These are phyloP conservation scores for Apostasia ramifera DNA, from an alignment of 106 monocot species.

Conservation along the genomic window DNA sequence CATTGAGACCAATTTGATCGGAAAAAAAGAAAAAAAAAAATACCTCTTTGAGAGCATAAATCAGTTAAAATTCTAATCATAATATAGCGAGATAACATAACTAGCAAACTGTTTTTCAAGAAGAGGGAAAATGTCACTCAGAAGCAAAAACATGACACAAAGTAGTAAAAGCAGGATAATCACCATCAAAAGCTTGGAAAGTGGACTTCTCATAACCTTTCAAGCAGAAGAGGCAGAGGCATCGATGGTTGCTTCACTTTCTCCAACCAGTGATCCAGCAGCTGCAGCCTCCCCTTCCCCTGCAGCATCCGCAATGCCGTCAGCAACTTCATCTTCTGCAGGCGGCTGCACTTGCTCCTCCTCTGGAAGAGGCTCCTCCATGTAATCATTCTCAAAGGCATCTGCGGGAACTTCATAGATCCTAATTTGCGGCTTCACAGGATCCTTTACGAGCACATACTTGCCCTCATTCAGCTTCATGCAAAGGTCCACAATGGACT, in stretches of 20 bases:
- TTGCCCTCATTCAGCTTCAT: constrained; percentile 98
- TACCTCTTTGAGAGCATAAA: too few relatives aligned
- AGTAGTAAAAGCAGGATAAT: too few relatives aligned
- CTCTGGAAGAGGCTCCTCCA: constrained; percentile 96
- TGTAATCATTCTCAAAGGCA: constrained; percentile 96
- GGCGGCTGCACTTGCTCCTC: constrained; percentile 89
- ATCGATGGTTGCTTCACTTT: constrained; percentile 25
- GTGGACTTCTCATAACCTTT: neutral
- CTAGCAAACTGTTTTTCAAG: too few relatives aligned
- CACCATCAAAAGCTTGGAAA: too few relatives aligned
- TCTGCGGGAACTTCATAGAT: constrained; percentile 91
- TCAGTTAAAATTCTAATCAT: too few relatives aligned
- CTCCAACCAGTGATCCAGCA: constrained; percentile 6
- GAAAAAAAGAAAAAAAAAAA: too few relatives aligned
- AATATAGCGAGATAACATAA: too few relatives aligned
- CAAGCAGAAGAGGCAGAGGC: constrained; percentile 16
- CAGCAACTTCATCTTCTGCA: constrained; percentile 34
- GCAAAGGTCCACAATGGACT: constrained; percentile 88
- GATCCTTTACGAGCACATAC: constrained; percentile 96
- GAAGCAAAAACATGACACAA: too few relatives aligned
- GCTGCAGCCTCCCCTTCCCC: constrained; percentile 34
- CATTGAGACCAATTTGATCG: too few relatives aligned
- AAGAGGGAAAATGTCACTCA: too few relatives aligned
- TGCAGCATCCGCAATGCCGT: constrained; percentile 19
- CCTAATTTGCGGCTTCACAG: constrained; percentile 87